These are phyloP conservation scores for Lagerstroemia speciosa DNA, from an alignment of 345 rosid genomes.

Conservation along the genomic window DNA sequence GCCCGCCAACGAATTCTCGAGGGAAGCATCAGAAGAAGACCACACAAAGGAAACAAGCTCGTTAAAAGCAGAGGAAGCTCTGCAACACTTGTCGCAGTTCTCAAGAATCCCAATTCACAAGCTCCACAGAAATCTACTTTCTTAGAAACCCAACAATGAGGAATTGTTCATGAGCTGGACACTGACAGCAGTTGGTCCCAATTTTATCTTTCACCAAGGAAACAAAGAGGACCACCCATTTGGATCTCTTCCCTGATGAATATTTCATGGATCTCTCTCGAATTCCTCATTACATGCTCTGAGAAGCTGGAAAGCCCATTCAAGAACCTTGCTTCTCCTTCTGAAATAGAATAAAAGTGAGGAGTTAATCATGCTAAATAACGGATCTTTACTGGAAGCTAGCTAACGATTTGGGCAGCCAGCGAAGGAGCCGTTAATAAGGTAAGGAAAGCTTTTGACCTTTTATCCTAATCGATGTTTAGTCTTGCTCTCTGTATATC, in stretches of 20 bases:
- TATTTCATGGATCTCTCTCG: slow-evolving; percentile 2
- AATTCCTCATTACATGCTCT: slow-evolving; percentile 12
- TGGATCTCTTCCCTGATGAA: neutral
- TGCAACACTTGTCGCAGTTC: neutral
- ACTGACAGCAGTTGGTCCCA: neutral
- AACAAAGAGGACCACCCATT: neutral
- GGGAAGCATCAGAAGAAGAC: slow-evolving; percentile 23
- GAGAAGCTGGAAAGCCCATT: slow-evolving; percentile 14
- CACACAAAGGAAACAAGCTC: slow-evolving; percentile 33
- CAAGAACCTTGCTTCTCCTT: slow-evolving; percentile 8
- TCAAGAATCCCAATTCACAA: neutral
- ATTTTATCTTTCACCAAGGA: neutral
- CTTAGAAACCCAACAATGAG: neutral
- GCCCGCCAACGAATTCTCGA: slow-evolving; percentile 23
- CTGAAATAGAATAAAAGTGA: slow-evolving; percentile 10
- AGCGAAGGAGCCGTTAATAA: slow-evolving; percentile 44
- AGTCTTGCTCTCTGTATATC: slow-evolving; percentile 9
- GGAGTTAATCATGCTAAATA: slow-evolving; percentile 36
- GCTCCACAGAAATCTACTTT: slow-evolving; percentile 4
- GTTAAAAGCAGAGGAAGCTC: slow-evolving; percentile 17
- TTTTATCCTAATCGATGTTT: slow-evolving; percentile 18
- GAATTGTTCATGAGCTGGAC: neutral
- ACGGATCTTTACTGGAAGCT: slow-evolving; percentile 31
- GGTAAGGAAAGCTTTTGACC: slow-evolving; percentile 24
- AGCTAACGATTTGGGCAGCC: slow-evolving; percentile 27